These are phyloP conservation scores for Yamadazyma spencermartinsiae DNA, from an alignment of 1,139 yeast species.

Conservation along the genomic window DNA sequence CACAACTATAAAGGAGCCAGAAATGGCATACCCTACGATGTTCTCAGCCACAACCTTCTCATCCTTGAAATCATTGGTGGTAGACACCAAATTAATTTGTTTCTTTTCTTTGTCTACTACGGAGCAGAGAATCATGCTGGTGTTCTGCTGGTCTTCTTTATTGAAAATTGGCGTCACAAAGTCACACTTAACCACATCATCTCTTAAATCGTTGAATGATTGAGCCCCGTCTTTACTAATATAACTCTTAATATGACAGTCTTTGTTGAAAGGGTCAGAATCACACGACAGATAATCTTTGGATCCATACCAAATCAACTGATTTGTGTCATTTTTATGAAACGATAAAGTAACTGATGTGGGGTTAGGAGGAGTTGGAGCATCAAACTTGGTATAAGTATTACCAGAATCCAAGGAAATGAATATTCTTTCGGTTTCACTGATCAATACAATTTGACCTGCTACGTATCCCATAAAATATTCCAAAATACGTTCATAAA, in stretches of 20 bases:
- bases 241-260: conserved; percentile 60
- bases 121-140: conserved; percentile 65
- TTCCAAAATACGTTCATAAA: conserved; percentile 51
- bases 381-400: conserved; percentile 41
- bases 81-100: conserved; percentile 23
- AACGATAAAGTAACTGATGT: conserved; percentile 50
- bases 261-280: conserved; percentile 26
- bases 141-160: conserved; percentile 26
- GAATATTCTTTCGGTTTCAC: conserved; percentile 51
- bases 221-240: conserved; percentile 66
- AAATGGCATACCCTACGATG: conserved; percentile 41
- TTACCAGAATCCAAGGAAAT: conserved; percentile 70
- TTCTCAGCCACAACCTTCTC: conserved; percentile 26
- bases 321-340: conserved; percentile 54
- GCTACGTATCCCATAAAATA: conserved; percentile 62
- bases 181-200: conserved; percentile 60
- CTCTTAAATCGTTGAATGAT: conserved; percentile 53
- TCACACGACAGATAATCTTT: conserved; percentile 47
- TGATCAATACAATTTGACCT: conserved; percentile 64
- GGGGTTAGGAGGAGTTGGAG: conserved; percentile 52
- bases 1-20: conserved; percentile 65
- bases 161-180: conserved; percentile 58
- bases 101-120: conserved; percentile 29
- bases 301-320: conserved; percentile 67
- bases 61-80: conserved; percentile 28